These are phyloP conservation scores for Cercospora sojina DNA, from an alignment of 2,329 filamentous ascomycete genomes.

Conservation along the genomic window DNA sequence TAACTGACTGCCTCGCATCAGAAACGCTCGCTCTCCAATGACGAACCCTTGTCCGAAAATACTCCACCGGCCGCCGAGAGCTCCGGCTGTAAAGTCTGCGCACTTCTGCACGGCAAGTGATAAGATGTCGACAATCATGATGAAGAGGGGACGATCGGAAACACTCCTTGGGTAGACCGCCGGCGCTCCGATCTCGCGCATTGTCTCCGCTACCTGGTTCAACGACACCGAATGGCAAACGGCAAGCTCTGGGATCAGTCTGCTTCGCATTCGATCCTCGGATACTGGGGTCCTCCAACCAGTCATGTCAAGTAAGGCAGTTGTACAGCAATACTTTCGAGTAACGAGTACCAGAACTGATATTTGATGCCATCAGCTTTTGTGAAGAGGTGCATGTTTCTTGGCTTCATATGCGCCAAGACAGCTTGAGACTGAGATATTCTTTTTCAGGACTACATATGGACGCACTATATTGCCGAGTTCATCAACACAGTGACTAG, in stretches of 20 bases:
- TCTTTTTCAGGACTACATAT: slow-evolving; percentile 26
- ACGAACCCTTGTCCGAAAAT: neutral
- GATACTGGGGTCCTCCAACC: slow-evolving; percentile 15
- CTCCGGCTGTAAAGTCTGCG: neutral
- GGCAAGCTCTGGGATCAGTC: slow-evolving; percentile 21
- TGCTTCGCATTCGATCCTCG: slow-evolving; percentile 1
- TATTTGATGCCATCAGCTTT: slow-evolving; percentile 43
- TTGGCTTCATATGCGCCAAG: neutral
- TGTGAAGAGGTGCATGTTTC: slow-evolving; percentile 27
- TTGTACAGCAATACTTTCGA: neutral
- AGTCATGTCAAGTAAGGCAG: slow-evolving; percentile 39
- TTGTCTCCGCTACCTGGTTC: neutral
- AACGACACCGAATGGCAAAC: neutral
- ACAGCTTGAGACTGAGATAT: neutral
- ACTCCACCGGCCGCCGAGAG: neutral
- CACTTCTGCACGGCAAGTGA: neutral
- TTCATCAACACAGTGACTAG: slow-evolving; percentile 35
- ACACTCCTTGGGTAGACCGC: neutral
- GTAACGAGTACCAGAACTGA: neutral
- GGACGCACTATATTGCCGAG: slow-evolving; percentile 29
- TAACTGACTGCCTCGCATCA: too few species aligned
- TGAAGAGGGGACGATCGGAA: neutral
- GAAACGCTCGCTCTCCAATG: neutral
- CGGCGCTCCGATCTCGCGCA: neutral
- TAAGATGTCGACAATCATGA: neutral